phyloP scores from a whole-genome alignment of 169 alveolate species.

The Plasmodium inui region DNA sequence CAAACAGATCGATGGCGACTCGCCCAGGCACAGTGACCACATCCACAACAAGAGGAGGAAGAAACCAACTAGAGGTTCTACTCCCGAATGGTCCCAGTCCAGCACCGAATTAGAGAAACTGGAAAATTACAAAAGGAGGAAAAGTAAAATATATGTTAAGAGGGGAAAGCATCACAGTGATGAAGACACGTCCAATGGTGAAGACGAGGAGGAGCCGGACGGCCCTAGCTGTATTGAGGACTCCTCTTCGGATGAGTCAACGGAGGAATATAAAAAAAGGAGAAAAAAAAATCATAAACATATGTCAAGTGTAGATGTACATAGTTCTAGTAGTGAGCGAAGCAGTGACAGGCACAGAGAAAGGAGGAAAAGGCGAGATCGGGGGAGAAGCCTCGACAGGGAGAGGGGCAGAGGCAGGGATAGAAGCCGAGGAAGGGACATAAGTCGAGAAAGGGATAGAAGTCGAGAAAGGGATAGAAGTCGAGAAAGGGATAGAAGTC shows the following conservation, averaged over 20 bases:
- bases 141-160: not conserved
- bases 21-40: not conserved
- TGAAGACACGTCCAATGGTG: not conserved
- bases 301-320: not conserved
- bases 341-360: constrained; percentile 15
- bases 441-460: not conserved
- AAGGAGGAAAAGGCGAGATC: not conserved
- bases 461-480: not conserved
- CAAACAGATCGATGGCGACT: not conserved
- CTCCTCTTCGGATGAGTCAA: not conserved
- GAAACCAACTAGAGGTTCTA: not conserved
- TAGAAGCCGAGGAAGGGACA: not conserved
- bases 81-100: not conserved
- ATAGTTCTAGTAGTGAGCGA: not conserved
- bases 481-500: not conserved
- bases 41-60: not conserved
- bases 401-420: not conserved
- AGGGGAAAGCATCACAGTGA: not conserved
- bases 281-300: constrained; percentile 5
- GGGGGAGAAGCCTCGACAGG: not conserved
- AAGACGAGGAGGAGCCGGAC: not conserved
- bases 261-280: constrained; percentile 15
- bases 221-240: not conserved
- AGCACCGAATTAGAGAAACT: not conserved
- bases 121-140: not conserved